Base-by-base conservation (phyloP, 371 early-diverging fungal species). In the Fennellomyces sp. region DNA sequence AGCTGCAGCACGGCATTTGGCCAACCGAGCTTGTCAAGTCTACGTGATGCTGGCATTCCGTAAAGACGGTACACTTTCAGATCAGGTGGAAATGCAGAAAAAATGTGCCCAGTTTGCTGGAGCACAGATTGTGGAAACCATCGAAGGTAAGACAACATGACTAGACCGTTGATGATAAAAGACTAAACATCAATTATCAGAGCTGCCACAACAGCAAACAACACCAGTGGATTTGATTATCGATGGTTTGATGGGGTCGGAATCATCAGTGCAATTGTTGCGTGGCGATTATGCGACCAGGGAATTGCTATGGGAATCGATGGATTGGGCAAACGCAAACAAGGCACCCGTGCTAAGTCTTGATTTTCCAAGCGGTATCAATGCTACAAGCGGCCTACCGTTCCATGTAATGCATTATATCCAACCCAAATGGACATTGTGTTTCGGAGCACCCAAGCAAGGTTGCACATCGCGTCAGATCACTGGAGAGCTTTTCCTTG, bases 151-250 rank as follows among this genome's bases (percentile, higher is more conserved):
- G 28, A 1, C 4, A 52, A 5, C 19, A 6, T 28, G 10, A 12
- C n/a, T 11, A 27, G 33, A 1, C 2, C 21, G 19, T 27, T 6
- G 26, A 19, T 15, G n/a, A 17, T 30, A 13, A 39, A 50, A 25
- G 21, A 23, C 23, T 50, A 21, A 29, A 33, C 11, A 5, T 31
- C 13, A 15, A 26, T 47, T 15, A 31, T 35, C 31, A 65, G 64
- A 85, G 30, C 63, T 88, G 6, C 84, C 86, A 8, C 73, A 83
- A 29, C 78, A 69, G 38, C 61, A 74, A 2, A 77, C 81, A 5
- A 78, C 75, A 5, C 90, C 91, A 10, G 89, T 92, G 8, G 94
- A 94, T 66, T 57, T 92, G 13, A 90, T 94, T 58, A 80, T 94
- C 47, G 94, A 94, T 68, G 88, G 84, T 0, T 64, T 94, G 53